Base-by-base conservation (phyloP, 495 filamentous ascomycete species). In the Lepidopterella palustris region DNA sequence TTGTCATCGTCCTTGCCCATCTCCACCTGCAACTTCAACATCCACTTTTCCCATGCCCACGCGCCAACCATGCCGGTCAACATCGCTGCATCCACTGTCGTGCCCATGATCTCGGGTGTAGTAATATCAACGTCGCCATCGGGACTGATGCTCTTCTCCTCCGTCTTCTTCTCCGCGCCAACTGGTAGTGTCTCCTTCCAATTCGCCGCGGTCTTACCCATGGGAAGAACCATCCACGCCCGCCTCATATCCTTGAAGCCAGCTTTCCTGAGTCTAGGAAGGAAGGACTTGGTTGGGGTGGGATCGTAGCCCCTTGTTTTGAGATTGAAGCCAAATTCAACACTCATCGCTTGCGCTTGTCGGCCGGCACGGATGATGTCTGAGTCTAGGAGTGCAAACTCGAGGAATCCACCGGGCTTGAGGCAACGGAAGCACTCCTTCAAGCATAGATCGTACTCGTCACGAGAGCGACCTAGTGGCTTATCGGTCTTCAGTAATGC, bases 21-120 rank as follows among this genome's bases (percentile, higher is more conserved):
- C 77, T 96, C 92, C 70, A 84, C 79, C 71, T 92, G 86, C 67
- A 92, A 75, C 73, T 87, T 89, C 61, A 97, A 69, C 72, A 97
- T 80, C 93, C 93, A 97, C 72, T 88, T 87, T 80, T 97, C 93
- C 92, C 92, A 98, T 64, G 85, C 82, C 90, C 92, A 95, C 25
- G 85, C 83, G 11, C 91, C 93, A 4, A 95, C 82, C 18, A 97
- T 67, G 5, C 90, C 90, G 0, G 89, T 85, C 50, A 96, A 77
- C 58, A 79, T 83, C 1, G 90, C 89, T 21, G 82, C 82, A 63
- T 87, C 83, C 23, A 83, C 82, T 0, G 88, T 87, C 51, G 83
- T 88, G 2, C 90, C 92, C 21, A 73, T 73, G 4, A 88, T 79
- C 39, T 85, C 84, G 5, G 82, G 84, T 61, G 85, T 81, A 59